Evolutionary conservation across 73 alveolate species (phyloP), one percentile per base, ranked within the genome.

Genomic region (Paramecium tetraurelia): DNA sequence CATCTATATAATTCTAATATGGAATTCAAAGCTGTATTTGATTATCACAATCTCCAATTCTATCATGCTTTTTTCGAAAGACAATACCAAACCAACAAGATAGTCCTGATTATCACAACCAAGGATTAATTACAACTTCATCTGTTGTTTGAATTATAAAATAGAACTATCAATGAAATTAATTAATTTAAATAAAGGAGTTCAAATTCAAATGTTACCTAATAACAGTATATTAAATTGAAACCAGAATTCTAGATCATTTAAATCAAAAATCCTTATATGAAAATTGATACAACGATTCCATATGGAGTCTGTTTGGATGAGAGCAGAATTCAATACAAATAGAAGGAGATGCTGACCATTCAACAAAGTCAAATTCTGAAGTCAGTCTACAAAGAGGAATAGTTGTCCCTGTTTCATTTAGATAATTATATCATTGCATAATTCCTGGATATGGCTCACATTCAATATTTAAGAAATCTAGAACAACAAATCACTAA

Each of bases 241-340:
- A 63, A 63, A 10, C 53, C 84, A 14, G 84, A 63, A 63, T 63
- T 31, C 46, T 63, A 63, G 35, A 63, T 63, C 6, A 27, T 63
- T 2, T 12, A 31, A 16, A 63, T 63, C 3, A 63, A 63, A 24
- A 31, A 72, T 40, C 86, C 86, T 4, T 40, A 72, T 3, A 40
- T 72, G 59, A 40, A 72, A 36, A 72, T 72, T 3, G 59, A 36
- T 16, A 31, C 40, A 10, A 40, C 6, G 4, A 40, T 72, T 9
- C 86, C 86, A 72, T 72, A 72, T 40, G 86, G 86, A 35, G 59
- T 72, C 0, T 72, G 86, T 72, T 22, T 72, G 6, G 86, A 72
- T 72, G 86, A 72, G 29, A 72, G 86, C 7, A 72, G 86, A 72
- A 72, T 72, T 35, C 11, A 72, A 29, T 72, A 36, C 7, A 72